phyloP scores from a whole-genome alignment of 768 basidiomycete species.

The Clitopilus hobsonii region DNA sequence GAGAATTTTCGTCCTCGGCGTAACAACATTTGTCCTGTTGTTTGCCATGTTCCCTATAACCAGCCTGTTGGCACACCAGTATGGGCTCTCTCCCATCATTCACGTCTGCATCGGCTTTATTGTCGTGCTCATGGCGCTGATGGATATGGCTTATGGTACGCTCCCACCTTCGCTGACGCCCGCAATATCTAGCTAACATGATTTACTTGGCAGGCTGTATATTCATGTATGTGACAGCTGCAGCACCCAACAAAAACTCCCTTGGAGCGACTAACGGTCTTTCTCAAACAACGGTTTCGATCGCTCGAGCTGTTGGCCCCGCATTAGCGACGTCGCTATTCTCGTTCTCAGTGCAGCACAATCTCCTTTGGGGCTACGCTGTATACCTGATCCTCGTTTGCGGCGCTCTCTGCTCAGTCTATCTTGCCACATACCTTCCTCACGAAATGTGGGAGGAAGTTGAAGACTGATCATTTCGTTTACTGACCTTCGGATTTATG shows the following conservation, averaged over 20 bases:
- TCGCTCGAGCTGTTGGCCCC: constrained; percentile 46
- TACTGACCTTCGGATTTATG: no score
- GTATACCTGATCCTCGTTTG: constrained; percentile 36
- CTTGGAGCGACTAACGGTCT: constrained; percentile 51
- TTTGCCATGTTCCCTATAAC: constrained; percentile 20
- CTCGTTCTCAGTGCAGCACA: constrained; percentile 44
- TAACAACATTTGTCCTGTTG: constrained; percentile 31
- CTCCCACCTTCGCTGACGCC: background rate
- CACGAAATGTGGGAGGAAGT: constrained; percentile 30
- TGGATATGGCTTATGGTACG: constrained; percentile 10
- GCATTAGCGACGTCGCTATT: constrained; percentile 46
- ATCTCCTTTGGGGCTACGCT: constrained; percentile 40
- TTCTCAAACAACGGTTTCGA: constrained; percentile 36
- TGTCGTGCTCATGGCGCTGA: constrained; percentile 3
- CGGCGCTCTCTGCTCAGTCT: constrained; percentile 21
- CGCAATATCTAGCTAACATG: background rate
- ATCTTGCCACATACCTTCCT: constrained; percentile 30
- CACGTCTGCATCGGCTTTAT: constrained; percentile 3
- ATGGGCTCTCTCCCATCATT: background rate
- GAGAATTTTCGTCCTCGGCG: constrained; percentile 34
- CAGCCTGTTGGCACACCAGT: background rate
- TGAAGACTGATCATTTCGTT: background rate
- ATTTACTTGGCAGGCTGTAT: constrained; percentile 31
- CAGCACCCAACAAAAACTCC: constrained; percentile 42
- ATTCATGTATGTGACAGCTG: constrained; percentile 46